Percentiles rank a stretch among this genome's conserved stretches.
These are phyloP conservation scores for Ogataea henricii DNA, from an alignment of 805 yeast genomes.

Conservation along the genomic window DNA sequence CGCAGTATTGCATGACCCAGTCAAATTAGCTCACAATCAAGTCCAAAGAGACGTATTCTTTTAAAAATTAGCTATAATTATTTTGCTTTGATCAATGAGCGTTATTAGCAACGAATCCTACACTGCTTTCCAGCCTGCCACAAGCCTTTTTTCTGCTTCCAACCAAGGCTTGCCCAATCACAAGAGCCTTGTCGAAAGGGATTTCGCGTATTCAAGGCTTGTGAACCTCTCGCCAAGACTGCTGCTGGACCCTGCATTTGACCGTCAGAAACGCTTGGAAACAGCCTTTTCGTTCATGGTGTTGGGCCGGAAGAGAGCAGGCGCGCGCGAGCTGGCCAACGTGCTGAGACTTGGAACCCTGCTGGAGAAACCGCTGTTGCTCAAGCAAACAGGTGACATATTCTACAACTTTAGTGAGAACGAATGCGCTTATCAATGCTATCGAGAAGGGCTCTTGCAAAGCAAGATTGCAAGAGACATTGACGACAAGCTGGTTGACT, in stretches of 20 bases:
- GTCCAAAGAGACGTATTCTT: neutral
- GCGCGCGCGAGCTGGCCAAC: constrained; percentile 22
- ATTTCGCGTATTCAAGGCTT: constrained; percentile 19
- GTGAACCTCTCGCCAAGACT: constrained; percentile 7
- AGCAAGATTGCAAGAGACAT: constrained; percentile 16
- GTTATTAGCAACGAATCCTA: constrained; percentile 19
- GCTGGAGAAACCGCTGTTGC: constrained; percentile 13
- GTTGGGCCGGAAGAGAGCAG: constrained; percentile 20
- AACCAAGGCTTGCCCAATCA: constrained; percentile 20
- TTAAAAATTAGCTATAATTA: constrained; percentile 9
- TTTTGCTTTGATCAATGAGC: constrained; percentile 19
- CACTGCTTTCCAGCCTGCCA: constrained; percentile 20
- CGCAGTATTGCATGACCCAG: neutral
- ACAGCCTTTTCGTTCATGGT: constrained; percentile 21
- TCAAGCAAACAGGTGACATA: constrained; percentile 19
- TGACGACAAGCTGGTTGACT: constrained; percentile 9
- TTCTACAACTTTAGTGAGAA: constrained; percentile 17
- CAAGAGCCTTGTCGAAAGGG: constrained; percentile 16
- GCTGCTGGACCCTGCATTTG: constrained; percentile 17
- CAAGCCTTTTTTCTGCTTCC: constrained; percentile 21
- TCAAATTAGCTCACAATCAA: neutral
- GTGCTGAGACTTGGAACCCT: constrained; percentile 17
- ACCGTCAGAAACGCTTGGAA: constrained; percentile 12
- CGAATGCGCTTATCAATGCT: constrained; percentile 19
- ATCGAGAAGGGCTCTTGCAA: constrained; percentile 20